Conservation (phyloP, 768 basidiomycete genomes). For the Trametes cinnabarina region DNA sequence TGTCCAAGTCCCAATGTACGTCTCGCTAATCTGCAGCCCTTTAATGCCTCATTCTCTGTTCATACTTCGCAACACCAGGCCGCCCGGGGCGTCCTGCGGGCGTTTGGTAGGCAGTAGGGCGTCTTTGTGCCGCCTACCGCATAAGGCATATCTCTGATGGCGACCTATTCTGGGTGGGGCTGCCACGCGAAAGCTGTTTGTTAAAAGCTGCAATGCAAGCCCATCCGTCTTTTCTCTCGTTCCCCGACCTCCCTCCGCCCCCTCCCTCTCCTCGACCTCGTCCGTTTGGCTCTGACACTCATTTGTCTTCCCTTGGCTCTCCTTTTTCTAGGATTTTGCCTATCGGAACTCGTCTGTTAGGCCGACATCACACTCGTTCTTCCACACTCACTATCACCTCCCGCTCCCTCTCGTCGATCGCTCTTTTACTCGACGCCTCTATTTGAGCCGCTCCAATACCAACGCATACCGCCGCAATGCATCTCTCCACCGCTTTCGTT, state of each 20-base stretch:
- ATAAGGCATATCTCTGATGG: conserved; percentile 2
- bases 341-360: not conserved
- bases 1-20: not conserved
- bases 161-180: not conserved
- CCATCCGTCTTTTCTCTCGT: conserved; percentile 2
- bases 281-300: not conserved
- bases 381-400: conserved; percentile 2
- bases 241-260: conserved; percentile 2
- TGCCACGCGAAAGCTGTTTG: not conserved
- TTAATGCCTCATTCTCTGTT: no score
- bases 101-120: not conserved
- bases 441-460: not conserved
- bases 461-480: not conserved
- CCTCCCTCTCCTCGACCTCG: not conserved
- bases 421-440: not conserved
- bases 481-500: conserved; percentile 8
- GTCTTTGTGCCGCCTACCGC: conserved; percentile 2
- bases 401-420: not conserved
- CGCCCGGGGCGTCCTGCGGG: not conserved
- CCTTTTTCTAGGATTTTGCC: not conserved
- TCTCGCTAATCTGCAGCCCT: not conserved
- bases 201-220: not conserved
- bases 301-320: not conserved
- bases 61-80: no score
- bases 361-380: conserved; percentile 6